phyloP scores from a whole-genome alignment of 192 early-diverging fungal species.

The Coemansia sp. region DNA sequence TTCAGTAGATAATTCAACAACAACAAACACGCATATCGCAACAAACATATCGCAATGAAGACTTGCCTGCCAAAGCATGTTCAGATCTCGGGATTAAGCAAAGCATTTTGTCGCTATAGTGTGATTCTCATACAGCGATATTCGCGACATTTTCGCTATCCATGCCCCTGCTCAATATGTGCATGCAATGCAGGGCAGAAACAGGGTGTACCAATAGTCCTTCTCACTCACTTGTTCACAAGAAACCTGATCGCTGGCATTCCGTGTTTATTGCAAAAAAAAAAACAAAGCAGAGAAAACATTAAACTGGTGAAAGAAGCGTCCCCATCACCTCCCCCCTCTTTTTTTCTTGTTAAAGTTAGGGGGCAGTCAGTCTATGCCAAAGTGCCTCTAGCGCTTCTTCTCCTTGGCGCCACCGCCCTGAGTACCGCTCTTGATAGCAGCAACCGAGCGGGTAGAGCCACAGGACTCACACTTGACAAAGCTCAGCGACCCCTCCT shows the following conservation, averaged over 20 bases:
- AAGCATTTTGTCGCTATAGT: too few species aligned
- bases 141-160: not conserved
- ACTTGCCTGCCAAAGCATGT: too few species aligned
- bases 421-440: conserved; percentile 97
- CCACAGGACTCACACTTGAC: conserved; percentile 97
- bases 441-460: conserved; percentile 88
- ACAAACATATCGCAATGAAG: too few species aligned
- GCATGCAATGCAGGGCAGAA: not conserved
- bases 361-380: not conserved
- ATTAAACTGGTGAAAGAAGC: not conserved
- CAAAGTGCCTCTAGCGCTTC: conserved; percentile 16
- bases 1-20: too few species aligned
- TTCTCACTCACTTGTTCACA: too few species aligned
- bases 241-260: too few species aligned
- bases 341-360: too few species aligned
- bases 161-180: not conserved
- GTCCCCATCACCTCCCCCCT: too few species aligned
- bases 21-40: too few species aligned
- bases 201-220: not conserved
- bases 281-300: not conserved
- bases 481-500: conserved; percentile 96
- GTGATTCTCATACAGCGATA: too few species aligned
- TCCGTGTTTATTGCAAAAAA: not conserved
- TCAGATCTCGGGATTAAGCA: too few species aligned
- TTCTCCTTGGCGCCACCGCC: conserved; percentile 63